Base-by-base conservation (phyloP, 2,329 filamentous ascomycete genomes). In the Fragosphaeria purpurea region DNA sequence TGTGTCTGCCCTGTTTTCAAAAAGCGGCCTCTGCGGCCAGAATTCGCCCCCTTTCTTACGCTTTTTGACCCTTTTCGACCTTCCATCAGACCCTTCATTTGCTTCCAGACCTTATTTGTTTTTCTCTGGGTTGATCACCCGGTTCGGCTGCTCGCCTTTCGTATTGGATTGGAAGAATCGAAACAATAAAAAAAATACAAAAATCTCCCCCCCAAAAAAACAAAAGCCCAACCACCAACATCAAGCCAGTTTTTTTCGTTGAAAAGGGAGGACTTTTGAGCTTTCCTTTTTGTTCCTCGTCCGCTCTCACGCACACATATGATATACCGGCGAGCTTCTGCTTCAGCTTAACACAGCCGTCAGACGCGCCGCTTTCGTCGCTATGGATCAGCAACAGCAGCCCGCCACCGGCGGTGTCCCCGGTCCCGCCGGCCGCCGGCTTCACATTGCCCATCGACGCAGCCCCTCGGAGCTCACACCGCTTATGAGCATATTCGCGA, bases 391-490 rank as follows among this genome's bases (percentile, higher is more conserved):
- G 66, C 76, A 83, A 68, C 77, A 78, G 60, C 68, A 66, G 56
- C 71, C 70, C 62, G 70, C 70, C 63, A 62, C 72, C 58, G 75
- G 75, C 64, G 78, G 78, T 62, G 77, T 82, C 54, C 74, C 74
- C 66, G 89, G 88, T 61, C 87, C 88, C 63, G 72, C 84, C 66
- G 89, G 89, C 65, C 89, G 91, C 66, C 85, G 90, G 67, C 81
- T 97, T 67, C 90, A 97, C 74, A 96, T 97, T 71, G 91, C 91
- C 64, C 91, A 97, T 75, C 86, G 91, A 66, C 85, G 91, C 70
- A 96, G 89, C 73, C 93, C 91, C 58, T 97, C 93, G 60, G 93
- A 97, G 77, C 77, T 97, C 70, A 97, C 91, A 53, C 93, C 91
- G 58, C 75, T 97, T 70, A 94, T 97, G 87, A 95, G 89, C 88